phyloP scores from a whole-genome alignment of 805 yeast species.

The Ogataea salicorniae region DNA sequence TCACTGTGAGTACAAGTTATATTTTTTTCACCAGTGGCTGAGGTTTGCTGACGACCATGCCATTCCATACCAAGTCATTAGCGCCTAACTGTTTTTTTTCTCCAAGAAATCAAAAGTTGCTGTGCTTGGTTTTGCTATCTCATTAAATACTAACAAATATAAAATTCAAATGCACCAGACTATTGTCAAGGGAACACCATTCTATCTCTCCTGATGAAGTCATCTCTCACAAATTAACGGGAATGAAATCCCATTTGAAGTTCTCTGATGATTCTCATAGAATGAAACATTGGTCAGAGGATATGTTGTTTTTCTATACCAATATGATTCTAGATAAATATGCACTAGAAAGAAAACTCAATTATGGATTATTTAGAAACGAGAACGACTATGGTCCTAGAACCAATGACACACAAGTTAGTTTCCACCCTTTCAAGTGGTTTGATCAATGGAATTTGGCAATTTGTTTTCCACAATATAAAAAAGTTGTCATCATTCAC shows the following conservation, averaged over 20 bases:
- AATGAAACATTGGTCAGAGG: constrained; percentile 23
- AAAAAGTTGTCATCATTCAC: constrained; percentile 24
- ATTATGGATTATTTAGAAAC: constrained; percentile 21
- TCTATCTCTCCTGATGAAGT: constrained; percentile 24
- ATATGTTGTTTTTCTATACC: constrained; percentile 27
- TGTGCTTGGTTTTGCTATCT: no score
- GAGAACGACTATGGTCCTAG: constrained; percentile 26
- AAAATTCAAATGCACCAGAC: constrained; percentile 4
- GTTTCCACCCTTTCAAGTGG: constrained; percentile 30
- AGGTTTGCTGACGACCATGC: no score
- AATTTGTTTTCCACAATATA: constrained; percentile 21
- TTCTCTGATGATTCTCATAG: constrained; percentile 27
- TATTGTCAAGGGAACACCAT: constrained; percentile 20
- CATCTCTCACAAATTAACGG: constrained; percentile 20
- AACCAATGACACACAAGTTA: constrained; percentile 12
- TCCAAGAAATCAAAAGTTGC: background rate
- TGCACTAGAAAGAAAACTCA: constrained; percentile 5
- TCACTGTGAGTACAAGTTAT: constrained; percentile 12
- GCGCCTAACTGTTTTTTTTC: background rate
- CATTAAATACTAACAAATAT: background rate
- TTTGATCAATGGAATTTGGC: constrained; percentile 31
- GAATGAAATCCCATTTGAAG: constrained; percentile 22
- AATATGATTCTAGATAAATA: constrained; percentile 26
- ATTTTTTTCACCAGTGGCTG: no score
- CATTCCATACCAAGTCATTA: no score